phyloP scores from a whole-genome alignment of 2,329 filamentous ascomycete species.

The Colletotrichum orchidophilum region DNA sequence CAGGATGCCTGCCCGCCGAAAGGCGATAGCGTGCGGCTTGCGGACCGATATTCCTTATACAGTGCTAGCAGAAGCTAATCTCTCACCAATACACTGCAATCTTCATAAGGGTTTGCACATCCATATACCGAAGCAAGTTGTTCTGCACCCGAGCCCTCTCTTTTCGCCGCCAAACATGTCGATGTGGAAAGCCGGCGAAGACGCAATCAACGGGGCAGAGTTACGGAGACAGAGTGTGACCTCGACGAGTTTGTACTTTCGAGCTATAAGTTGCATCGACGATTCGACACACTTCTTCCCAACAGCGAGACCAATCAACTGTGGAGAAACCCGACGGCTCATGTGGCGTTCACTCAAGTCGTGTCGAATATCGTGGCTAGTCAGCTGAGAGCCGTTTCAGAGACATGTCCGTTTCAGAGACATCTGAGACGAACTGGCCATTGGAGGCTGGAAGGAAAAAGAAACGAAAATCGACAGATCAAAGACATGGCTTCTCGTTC shows the following conservation, averaged over 20 bases:
- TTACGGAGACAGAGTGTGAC: neutral
- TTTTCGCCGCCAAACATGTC: neutral
- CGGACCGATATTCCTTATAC: neutral
- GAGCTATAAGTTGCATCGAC: neutral
- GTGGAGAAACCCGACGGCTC: neutral
- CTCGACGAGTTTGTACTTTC: neutral
- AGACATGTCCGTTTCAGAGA: slow-evolving; percentile 16
- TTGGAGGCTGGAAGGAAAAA: neutral
- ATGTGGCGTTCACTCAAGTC: neutral
- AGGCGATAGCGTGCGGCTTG: neutral
- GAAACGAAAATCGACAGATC: neutral
- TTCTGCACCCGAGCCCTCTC: neutral
- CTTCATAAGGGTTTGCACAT: neutral
- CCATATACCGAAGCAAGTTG: neutral
- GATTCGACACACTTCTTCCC: neutral
- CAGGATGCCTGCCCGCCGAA: neutral
- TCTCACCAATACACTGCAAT: neutral
- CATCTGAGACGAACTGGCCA: slow-evolving; percentile 21
- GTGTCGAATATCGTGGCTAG: neutral
- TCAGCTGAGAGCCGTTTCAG: slow-evolving; percentile 14
- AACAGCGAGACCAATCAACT: neutral
- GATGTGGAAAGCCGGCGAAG: neutral
- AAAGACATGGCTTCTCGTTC: neutral
- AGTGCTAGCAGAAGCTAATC: neutral
- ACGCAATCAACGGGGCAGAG: neutral